A percentile compares a stretch with the other conserved stretches of the same genome.
Evolutionary conservation across 2,329 filamentous ascomycete species (phyloP).

Genomic region (Coniella lustricola): DNA sequence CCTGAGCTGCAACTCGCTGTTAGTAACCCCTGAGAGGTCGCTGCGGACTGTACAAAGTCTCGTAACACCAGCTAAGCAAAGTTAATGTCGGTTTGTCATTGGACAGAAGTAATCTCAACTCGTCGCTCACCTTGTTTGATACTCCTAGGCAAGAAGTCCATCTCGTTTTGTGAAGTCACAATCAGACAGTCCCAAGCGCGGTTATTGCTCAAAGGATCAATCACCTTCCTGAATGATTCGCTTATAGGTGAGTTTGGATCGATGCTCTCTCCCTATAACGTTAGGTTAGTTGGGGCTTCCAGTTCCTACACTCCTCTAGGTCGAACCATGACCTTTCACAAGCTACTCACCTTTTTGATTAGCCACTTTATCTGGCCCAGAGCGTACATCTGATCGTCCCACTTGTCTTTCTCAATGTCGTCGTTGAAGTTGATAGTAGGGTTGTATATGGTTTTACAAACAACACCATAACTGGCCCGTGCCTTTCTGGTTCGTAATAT

Average conservation of each 20-base stretch:
- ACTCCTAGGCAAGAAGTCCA: constrained; percentile 28
- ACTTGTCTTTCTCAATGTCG: constrained; percentile 27
- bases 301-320: background rate
- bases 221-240: constrained; percentile 27
- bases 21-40: constrained; percentile 31
- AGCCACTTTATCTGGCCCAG: constrained; percentile 36
- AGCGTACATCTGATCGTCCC: constrained; percentile 30
- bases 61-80: constrained; percentile 25
- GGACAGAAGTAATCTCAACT: too few relatives aligned
- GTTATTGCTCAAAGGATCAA: constrained; percentile 26
- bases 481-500: constrained; percentile 36
- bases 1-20: constrained; percentile 31
- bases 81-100: background rate
- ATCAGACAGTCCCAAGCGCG: constrained; percentile 32
- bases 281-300: background rate
- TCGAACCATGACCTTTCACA: background rate
- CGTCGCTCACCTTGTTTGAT: constrained; percentile 28
- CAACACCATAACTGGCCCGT: constrained; percentile 35
- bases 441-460: constrained; percentile 31
- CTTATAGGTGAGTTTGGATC: constrained; percentile 28
- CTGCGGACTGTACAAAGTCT: constrained; percentile 34
- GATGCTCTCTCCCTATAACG: constrained; percentile 31
- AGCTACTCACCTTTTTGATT: constrained; percentile 28
- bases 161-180: constrained; percentile 32
- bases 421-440: constrained; percentile 29